Evolutionary conservation across 495 filamentous ascomycete species (phyloP).

Genomic region (Cladorrhinum samala): DNA sequence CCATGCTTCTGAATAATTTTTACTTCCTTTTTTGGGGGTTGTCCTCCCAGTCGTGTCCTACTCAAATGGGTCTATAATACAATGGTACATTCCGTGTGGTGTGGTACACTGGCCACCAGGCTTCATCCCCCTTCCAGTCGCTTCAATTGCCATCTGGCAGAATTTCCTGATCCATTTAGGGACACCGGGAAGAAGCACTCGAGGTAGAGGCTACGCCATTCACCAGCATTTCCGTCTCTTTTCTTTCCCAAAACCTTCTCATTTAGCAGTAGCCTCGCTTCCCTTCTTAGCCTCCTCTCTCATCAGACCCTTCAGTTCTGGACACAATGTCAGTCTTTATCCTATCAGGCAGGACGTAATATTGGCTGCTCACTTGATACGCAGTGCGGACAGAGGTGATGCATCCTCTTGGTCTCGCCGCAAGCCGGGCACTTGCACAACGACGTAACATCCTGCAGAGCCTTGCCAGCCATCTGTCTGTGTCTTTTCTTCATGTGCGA

Average conservation of each 20-base stretch:
- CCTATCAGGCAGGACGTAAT: not conserved
- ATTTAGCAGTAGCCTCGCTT: not conserved
- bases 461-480: conserved; percentile 90
- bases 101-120: too few relatives aligned
- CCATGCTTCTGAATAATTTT: not conserved
- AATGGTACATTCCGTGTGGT: too few relatives aligned
- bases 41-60: not conserved
- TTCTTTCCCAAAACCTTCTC: not conserved
- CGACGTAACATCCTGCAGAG: conserved; percentile 77
- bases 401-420: conserved; percentile 78
- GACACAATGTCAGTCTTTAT: conserved; percentile 9
- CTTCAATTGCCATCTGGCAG: too few relatives aligned
- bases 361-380: conserved; percentile 30
- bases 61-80: not conserved
- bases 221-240: too few relatives aligned
- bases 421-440: conserved; percentile 86
- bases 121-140: too few relatives aligned
- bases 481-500: conserved; percentile 94
- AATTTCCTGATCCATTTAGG: too few relatives aligned
- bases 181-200: too few relatives aligned
- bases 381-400: conserved; percentile 81
- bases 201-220: too few relatives aligned
- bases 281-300: conserved; percentile 16
- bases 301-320: conserved; percentile 33
- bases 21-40: not conserved